These are phyloP conservation scores for Eucalyptus marginata DNA, from an alignment of 345 rosid species.

Conservation along the genomic window DNA sequence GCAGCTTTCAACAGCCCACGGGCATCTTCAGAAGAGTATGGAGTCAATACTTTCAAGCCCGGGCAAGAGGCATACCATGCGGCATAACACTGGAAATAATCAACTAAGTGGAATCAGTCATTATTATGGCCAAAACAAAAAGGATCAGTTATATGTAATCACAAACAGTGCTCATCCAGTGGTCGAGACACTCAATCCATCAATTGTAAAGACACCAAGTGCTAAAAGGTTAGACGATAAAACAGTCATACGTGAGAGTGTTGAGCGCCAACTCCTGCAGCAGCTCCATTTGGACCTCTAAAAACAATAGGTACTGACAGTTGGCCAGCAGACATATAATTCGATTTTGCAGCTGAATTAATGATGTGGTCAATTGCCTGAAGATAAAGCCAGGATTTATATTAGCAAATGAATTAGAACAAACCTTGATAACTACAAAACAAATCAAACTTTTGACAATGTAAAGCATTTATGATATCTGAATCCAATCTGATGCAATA, in stretches of 20 bases:
- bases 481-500: background rate
- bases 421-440: background rate
- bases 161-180: background rate
- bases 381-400: background rate
- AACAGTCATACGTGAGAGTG: slow-evolving; percentile 68
- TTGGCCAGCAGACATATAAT: slow-evolving; percentile 94
- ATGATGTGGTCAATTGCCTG: slow-evolving; percentile 98
- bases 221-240: background rate
- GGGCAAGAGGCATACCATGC: slow-evolving; percentile 85
- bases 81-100: slow-evolving; percentile 71
- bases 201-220: background rate
- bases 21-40: slow-evolving; percentile 91
- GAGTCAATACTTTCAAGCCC: slow-evolving; percentile 79
- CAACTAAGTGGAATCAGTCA: background rate
- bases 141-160: background rate
- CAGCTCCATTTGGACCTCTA: slow-evolving; percentile 99
- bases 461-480: background rate
- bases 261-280: slow-evolving; percentile 98
- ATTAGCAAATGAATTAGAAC: background rate
- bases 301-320: slow-evolving; percentile 82
- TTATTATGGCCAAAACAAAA: background rate
- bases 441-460: background rate
- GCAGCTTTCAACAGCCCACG: slow-evolving; percentile 98
- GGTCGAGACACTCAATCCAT: background rate
- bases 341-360: slow-evolving; percentile 91